Evolutionary conservation across 345 rosid species (phyloP).

Genomic region (Schrenkiella parvula): DNA sequence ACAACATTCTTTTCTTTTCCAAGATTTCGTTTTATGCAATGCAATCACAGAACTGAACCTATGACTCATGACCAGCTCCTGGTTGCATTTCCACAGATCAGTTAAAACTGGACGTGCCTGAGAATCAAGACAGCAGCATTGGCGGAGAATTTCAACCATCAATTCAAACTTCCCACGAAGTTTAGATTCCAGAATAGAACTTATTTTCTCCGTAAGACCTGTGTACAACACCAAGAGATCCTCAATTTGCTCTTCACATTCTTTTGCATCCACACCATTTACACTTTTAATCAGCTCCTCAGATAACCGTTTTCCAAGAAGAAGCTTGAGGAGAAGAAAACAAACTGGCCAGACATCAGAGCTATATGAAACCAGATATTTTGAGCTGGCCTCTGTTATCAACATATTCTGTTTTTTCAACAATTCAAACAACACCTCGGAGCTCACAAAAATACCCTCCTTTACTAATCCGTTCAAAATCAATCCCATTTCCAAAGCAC

Average conservation of each 20-base stretch:
- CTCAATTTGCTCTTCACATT: slow-evolving; percentile 28
- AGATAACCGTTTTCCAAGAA: slow-evolving; percentile 46
- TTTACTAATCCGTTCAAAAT: slow-evolving; percentile 35
- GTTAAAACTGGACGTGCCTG: slow-evolving; percentile 45
- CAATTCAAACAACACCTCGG: slow-evolving; percentile 55
- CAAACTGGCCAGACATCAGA: slow-evolving; percentile 80
- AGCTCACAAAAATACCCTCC: slow-evolving; percentile 50
- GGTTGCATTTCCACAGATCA: slow-evolving; percentile 62
- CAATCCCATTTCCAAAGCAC: slow-evolving; percentile 27
- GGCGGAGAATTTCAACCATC: slow-evolving; percentile 43
- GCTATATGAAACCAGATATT: slow-evolving; percentile 31
- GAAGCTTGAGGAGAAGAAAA: slow-evolving; percentile 53
- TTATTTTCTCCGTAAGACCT: slow-evolving; percentile 42
- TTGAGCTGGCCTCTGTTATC: slow-evolving; percentile 24
- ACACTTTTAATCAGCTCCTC: slow-evolving; percentile 39
- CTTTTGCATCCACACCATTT: slow-evolving; percentile 16
- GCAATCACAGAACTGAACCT: slow-evolving; percentile 33
- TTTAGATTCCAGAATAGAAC: slow-evolving; percentile 35
- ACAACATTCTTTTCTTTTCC: slow-evolving; percentile 35
- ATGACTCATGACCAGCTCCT: slow-evolving; percentile 47
- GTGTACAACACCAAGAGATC: slow-evolving; percentile 32
- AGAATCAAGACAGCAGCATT: slow-evolving; percentile 59
- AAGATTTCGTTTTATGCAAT: slow-evolving; percentile 19
- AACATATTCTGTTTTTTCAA: slow-evolving; percentile 36
- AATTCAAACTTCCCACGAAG: slow-evolving; percentile 33